phyloP scores from a whole-genome alignment of 805 yeast genomes.

The Tetrapisispora fleetii region DNA sequence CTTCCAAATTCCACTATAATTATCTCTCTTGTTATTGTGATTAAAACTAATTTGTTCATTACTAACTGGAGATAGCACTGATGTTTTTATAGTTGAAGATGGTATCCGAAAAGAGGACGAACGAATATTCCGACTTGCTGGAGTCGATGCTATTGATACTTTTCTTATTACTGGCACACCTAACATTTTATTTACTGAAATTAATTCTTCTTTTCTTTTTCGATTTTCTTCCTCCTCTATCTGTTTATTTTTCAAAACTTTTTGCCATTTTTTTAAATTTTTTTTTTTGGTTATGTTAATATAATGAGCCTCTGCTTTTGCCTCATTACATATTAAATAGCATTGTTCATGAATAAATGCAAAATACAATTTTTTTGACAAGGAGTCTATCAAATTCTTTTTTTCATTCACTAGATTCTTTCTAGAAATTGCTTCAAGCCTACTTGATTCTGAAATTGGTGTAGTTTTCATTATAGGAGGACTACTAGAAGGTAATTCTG shows the following conservation, averaged over 20 bases:
- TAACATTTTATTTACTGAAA: slow-evolving; percentile 27
- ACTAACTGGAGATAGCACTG: slow-evolving; percentile 16
- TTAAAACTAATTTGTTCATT: slow-evolving; percentile 25
- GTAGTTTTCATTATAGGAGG: neutral
- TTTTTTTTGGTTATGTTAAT: slow-evolving; percentile 25
- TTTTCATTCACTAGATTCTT: slow-evolving; percentile 9
- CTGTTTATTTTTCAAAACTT: slow-evolving; percentile 19
- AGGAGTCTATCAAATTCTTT: slow-evolving; percentile 22
- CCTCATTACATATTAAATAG: slow-evolving; percentile 34
- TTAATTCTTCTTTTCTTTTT: slow-evolving; percentile 34
- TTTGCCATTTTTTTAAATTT: slow-evolving; percentile 28
- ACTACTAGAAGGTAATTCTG: neutral
- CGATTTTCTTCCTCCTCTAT: slow-evolving; percentile 23
- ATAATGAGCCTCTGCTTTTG: slow-evolving; percentile 37
- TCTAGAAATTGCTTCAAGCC: neutral
- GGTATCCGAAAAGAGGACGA: slow-evolving; percentile 14
- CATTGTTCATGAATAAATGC: slow-evolving; percentile 56
- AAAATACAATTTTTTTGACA: slow-evolving; percentile 43
- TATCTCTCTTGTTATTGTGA: slow-evolving; percentile 22
- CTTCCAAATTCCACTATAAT: slow-evolving; percentile 38
- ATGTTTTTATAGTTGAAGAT: slow-evolving; percentile 15
- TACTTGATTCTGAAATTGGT: neutral
- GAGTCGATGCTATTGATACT: slow-evolving; percentile 14
- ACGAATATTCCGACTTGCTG: slow-evolving; percentile 6
- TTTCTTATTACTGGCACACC: slow-evolving; percentile 28